Evolutionary conservation across 768 basidiomycete species (phyloP), one percentile per base, ranked within the genome.

Genomic region (Termitomyces sp.): DNA sequence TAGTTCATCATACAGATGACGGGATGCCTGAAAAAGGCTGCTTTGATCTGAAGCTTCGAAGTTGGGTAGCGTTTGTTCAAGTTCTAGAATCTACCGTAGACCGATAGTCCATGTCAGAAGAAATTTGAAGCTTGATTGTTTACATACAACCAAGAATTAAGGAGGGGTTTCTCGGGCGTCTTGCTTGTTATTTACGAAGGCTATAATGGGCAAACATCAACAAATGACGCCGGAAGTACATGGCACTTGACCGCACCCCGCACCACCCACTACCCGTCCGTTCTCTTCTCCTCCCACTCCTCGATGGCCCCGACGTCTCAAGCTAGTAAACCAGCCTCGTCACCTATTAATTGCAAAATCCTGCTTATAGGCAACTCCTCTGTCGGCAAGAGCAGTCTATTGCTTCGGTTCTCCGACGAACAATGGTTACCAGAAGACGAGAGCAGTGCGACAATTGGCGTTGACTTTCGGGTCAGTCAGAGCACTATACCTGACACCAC

Each of bases 401-500:
- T 98, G 4, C 77, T 98, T 9, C 83, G 96, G n/a, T 98, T 98
- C 77, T 95, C 95, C 2, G 95, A 98, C 69, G 91, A 96, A 74
- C 91, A 93, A 66, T 98, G 95, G 88, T 75, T 98, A 20, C 87
- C 91, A 7, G 90, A 93, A 70, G 94, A 95, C 68, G 93, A 95
- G 73, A 85, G 87, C 50, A 91, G 85, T 62, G 88, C 91, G 32
- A 93, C 90, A 28, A 92, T 91, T 66, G 87, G 91, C 9, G 91
- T 93, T 1, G 91, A 93, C 71, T 93, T 92, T 73, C 77, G 91
- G 63, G 91, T 89, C 73, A 73, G 88, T 76, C 50, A 23, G 43
- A 46, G 46, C 50, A 41, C 40, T 35, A 36, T 56, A 52, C 26
- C 48, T 44, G 33, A 35, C n/a, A 33, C n/a, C 4, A 9, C 10